Base-by-base conservation (phyloP, 352 stramenopile species). In the Pythium phragmitis region DNA sequence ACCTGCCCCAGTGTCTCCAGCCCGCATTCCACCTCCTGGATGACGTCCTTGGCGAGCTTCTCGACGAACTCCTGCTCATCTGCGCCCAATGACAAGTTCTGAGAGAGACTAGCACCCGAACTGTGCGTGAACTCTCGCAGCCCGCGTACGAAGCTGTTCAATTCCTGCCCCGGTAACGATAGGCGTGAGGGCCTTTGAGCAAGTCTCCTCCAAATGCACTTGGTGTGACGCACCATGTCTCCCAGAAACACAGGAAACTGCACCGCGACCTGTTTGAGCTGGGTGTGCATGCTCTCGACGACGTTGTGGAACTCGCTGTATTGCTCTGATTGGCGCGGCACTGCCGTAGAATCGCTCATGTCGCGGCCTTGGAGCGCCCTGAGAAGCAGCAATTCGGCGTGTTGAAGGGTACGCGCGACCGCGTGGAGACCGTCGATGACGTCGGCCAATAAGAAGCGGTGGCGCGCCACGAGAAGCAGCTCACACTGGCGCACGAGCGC, bases 401-500 rank as follows among this genome's bases (percentile, higher is more conserved):
- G 7, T 14, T 68, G 46, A 1, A 83, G 54, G 11, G 67, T 42
- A 2, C 42, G 12, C 2, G 69, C 26, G 2, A 73, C 30, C 7
- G 16, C 30, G 1, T 68, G 42, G 33, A 80, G 45, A 28, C 43
- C 63, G n/a, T 57, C 19, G 0, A 82, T 46, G 19, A 71, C 50
- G 57, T 79, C 68, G 1, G 19, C 33, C 5, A 87, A 50, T 2
- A 65, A 65, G 34, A 83, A 82, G 28, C 76, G 76, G 23, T 80
- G 65, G 30, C 49, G 72, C 36, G 60, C 70, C 68, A 82, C 49
- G 42, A 87, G 63, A 49, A 87, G 67, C 21, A 52, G 63, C 72
- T 87, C 78, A 51, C 80, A 87, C 47, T 78, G 63, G 14, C 57
- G 67, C 50, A 77, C 34, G 19, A 68, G 42, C 34, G 51, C 6